Conservation (phyloP, 2,329 filamentous ascomycete species). For the Podosphaera xanthii region DNA sequence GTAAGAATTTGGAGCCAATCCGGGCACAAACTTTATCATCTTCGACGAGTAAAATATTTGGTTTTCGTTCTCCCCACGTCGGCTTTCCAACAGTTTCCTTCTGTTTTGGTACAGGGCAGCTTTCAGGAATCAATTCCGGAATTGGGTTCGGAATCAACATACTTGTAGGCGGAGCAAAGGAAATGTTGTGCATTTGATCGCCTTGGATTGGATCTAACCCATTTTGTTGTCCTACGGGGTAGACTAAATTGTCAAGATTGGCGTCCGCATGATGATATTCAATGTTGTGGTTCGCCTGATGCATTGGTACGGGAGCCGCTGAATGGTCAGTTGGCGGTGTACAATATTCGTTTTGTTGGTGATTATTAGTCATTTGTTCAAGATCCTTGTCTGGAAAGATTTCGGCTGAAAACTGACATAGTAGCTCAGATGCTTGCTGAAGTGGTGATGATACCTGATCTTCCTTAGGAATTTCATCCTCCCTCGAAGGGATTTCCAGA, state of each 20-base stretch:
- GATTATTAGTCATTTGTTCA: constrained; percentile 32
- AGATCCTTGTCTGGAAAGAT: constrained; percentile 40
- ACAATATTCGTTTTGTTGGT: constrained; percentile 14
- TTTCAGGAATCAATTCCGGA: constrained; percentile 20
- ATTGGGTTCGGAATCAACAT: constrained; percentile 24
- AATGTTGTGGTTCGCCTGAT: constrained; percentile 21
- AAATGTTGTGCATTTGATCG: constrained; percentile 85
- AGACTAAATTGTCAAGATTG: constrained; percentile 53
- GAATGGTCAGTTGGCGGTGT: constrained; percentile 14
- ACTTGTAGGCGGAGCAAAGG: constrained; percentile 56
- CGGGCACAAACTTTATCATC: constrained; percentile 46
- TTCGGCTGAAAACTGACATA: constrained; percentile 42
- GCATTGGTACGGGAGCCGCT: constrained; percentile 16
- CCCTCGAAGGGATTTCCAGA: constrained; percentile 4
- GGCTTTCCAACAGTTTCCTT: constrained; percentile 21
- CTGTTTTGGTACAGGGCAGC: constrained; percentile 17
- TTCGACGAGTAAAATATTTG: constrained; percentile 76
- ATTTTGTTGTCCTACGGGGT: constrained; percentile 73
- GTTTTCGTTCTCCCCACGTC: constrained; percentile 38
- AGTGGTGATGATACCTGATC: constrained; percentile 44
- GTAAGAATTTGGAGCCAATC: constrained; percentile 44
- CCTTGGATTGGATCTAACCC: constrained; percentile 89
- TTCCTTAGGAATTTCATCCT: constrained; percentile 18
- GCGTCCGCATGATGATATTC: constrained; percentile 20
- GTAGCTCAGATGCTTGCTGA: constrained; percentile 42